Conservation (phyloP, 176 grass and related monocot species). For the Ensete ventricosum region DNA sequence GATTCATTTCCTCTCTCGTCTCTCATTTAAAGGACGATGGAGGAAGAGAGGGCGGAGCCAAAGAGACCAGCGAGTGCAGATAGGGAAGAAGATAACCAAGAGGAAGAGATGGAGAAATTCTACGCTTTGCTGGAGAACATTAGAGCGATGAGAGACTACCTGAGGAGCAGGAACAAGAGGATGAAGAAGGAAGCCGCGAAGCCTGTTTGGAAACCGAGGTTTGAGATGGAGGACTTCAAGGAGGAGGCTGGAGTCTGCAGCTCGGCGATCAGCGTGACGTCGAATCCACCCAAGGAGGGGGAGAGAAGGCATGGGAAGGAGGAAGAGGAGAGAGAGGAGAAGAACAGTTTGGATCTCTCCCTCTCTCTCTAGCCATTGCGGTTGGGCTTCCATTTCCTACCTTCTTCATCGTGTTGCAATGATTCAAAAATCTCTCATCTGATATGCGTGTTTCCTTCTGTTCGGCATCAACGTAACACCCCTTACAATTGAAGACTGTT, state of each 20-base stretch:
- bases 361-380: background rate
- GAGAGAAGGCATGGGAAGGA: background rate
- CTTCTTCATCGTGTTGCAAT: too few species aligned
- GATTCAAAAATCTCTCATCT: too few species aligned
- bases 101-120: background rate
- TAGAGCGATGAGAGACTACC: background rate
- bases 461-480: too few species aligned
- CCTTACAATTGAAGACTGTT: too few species aligned
- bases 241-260: background rate
- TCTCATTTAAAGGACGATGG: background rate
- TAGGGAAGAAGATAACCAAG: background rate
- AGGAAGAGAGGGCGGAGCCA: background rate
- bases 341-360: background rate
- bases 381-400: too few species aligned
- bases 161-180: background rate
- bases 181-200: background rate
- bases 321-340: background rate
- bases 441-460: too few species aligned
- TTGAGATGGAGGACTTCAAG: background rate
- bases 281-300: background rate
- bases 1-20: background rate
- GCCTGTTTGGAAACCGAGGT: background rate
- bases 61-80: background rate
- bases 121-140: background rate
- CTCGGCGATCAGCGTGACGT: background rate